Evolutionary conservation across 306 rosid genomes (phyloP).

Genomic region (Acacia melanoxylon): DNA sequence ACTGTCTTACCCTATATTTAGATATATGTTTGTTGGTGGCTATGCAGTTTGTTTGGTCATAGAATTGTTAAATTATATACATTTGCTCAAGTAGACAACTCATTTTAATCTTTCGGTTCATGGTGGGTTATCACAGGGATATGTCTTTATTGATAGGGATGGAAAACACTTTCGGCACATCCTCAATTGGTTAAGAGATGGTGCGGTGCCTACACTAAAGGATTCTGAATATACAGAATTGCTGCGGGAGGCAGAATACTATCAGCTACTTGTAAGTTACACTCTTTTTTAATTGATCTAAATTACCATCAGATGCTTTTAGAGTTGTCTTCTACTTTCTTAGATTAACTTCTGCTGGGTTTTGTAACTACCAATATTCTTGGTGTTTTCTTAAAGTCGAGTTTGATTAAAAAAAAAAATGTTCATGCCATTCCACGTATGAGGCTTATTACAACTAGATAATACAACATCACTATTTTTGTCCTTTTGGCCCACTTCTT

Average conservation of each 20-base stretch:
- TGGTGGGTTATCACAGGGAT: slow-evolving; percentile 62
- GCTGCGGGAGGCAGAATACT: slow-evolving; percentile 86
- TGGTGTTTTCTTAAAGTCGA: neutral
- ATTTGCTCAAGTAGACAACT: slow-evolving; percentile 7
- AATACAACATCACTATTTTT: neutral
- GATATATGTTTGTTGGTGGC: neutral
- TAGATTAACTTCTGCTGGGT: slow-evolving; percentile 2
- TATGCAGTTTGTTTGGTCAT: neutral
- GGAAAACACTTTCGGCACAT: slow-evolving; percentile 89
- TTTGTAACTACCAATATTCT: slow-evolving; percentile 3
- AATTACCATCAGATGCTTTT: slow-evolving; percentile 11
- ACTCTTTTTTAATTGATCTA: slow-evolving; percentile 18
- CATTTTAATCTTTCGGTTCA: neutral
- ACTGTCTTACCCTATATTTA: neutral
- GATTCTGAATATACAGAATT: slow-evolving; percentile 64
- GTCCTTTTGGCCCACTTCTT: neutral
- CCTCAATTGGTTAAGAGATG: slow-evolving; percentile 94
- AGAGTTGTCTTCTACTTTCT: slow-evolving; percentile 10
- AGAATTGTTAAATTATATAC: neutral
- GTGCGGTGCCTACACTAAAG: slow-evolving; percentile 66
- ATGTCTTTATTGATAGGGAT: slow-evolving; percentile 85
- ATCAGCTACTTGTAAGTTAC: slow-evolving; percentile 75
- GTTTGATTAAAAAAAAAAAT: neutral
- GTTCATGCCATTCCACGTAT: slow-evolving; percentile 4
- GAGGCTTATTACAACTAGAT: neutral